phyloP scores from a whole-genome alignment of 495 filamentous ascomycete genomes.

The Acidomyces sp. region DNA sequence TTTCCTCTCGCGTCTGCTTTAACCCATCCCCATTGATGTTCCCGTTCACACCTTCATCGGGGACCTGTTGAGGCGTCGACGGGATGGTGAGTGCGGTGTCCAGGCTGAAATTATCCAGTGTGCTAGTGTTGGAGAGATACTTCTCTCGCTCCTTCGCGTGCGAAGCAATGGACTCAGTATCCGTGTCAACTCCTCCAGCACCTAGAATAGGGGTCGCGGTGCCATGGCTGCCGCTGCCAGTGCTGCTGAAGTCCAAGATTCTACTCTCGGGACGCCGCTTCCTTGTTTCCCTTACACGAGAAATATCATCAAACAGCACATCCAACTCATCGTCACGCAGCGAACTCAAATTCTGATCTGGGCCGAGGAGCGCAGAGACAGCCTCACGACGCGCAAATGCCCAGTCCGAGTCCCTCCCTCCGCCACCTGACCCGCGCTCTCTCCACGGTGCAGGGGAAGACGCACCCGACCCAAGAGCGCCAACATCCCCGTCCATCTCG shows the following conservation, averaged over 20 bases:
- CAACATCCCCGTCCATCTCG: slow-evolving; percentile 51
- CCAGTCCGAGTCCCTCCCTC: slow-evolving; percentile 94
- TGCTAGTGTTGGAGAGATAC: slow-evolving; percentile 90
- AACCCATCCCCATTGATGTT: slow-evolving; percentile 51
- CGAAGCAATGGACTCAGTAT: slow-evolving; percentile 76
- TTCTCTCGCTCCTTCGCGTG: slow-evolving; percentile 76
- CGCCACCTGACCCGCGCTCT: too few species aligned
- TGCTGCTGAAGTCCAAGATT: slow-evolving; percentile 25
- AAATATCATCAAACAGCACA: slow-evolving; percentile 87
- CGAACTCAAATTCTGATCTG: slow-evolving; percentile 77
- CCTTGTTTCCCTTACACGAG: slow-evolving; percentile 69
- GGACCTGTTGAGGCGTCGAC: slow-evolving; percentile 70
- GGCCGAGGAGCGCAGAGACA: slow-evolving; percentile 75
- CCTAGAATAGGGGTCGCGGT: too few species aligned
- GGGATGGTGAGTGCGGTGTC: slow-evolving; percentile 91
- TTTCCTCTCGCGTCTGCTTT: slow-evolving; percentile 64
- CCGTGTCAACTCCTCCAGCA: slow-evolving; percentile 58
- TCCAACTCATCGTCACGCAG: slow-evolving; percentile 91
- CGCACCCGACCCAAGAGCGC: slow-evolving; percentile 33
- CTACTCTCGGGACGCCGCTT: slow-evolving; percentile 48
- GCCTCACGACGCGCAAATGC: slow-evolving; percentile 88
- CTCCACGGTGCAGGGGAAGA: slow-evolving; percentile 63
- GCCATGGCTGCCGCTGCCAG: not conserved
- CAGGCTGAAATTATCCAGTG: slow-evolving; percentile 89
- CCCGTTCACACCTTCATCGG: slow-evolving; percentile 36